Evolutionary conservation across 495 filamentous ascomycete genomes (phyloP).

Genomic region (Collariella sp.): DNA sequence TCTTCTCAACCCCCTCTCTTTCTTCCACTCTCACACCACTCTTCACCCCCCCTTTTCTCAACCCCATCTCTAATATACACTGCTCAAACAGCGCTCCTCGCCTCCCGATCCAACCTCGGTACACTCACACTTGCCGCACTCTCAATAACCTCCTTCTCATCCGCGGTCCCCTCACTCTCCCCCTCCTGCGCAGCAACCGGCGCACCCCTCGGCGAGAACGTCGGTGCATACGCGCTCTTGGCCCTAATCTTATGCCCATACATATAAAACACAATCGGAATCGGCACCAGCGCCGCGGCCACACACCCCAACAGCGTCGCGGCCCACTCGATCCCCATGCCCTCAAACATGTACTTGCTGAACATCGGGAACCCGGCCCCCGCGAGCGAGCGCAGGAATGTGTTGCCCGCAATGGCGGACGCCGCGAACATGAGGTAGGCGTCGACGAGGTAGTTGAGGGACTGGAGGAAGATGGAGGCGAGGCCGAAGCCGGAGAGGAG

Average conservation of each 20-base stretch:
- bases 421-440: constrained; percentile 85
- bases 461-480: constrained; percentile 74
- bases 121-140: not conserved
- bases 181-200: not conserved
- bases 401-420: constrained; percentile 83
- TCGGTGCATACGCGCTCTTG: constrained; percentile 62
- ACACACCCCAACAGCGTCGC: constrained; percentile 69
- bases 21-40: not conserved
- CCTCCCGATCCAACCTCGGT: constrained; percentile 2
- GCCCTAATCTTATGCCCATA: constrained; percentile 57
- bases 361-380: constrained; percentile 81
- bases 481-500: constrained; percentile 51
- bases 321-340: constrained; percentile 70
- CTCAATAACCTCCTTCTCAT: constrained; percentile 6
- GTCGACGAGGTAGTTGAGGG: constrained; percentile 81
- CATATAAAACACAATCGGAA: constrained; percentile 59
- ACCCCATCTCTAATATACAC: not conserved
- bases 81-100: constrained; percentile 6
- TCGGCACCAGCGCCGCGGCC: constrained; percentile 59
- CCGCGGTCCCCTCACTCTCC: not conserved
- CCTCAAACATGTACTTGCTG: constrained; percentile 68
- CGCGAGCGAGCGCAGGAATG: constrained; percentile 69
- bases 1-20: not conserved
- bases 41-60: not conserved
- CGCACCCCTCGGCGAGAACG: constrained; percentile 13